phyloP scores from a whole-genome alignment of 2,329 filamentous ascomycete species.

The Fusarium nodosum region DNA sequence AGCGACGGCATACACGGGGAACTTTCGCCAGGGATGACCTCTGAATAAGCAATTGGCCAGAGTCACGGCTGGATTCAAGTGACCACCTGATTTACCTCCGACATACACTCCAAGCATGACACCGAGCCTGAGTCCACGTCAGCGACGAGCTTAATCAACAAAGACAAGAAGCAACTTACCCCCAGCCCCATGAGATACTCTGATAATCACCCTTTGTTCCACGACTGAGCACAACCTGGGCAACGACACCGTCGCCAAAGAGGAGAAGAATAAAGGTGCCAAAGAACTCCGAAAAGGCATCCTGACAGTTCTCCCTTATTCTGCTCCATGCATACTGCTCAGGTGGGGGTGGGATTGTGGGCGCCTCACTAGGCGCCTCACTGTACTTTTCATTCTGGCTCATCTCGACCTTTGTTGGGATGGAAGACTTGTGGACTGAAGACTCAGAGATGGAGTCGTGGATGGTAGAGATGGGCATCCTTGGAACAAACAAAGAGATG shows the following conservation, averaged over 20 bases:
- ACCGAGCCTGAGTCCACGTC: slow-evolving; percentile 62
- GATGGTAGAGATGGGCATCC: slow-evolving; percentile 51
- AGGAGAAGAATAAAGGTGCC: slow-evolving; percentile 76
- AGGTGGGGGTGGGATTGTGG: slow-evolving; percentile 37
- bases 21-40: slow-evolving; percentile 76
- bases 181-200: slow-evolving; percentile 65
- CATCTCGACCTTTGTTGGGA: slow-evolving; percentile 53
- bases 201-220: slow-evolving; percentile 63
- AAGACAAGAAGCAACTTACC: slow-evolving; percentile 53
- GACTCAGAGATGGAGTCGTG: slow-evolving; percentile 54
- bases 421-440: slow-evolving; percentile 52
- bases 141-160: not conserved
- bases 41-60: slow-evolving; percentile 77
- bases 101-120: slow-evolving; percentile 79
- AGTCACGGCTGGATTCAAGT: slow-evolving; percentile 79
- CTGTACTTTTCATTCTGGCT: slow-evolving; percentile 44
- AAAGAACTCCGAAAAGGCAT: slow-evolving; percentile 76
- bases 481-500: not conserved
- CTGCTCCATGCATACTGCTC: slow-evolving; percentile 63
- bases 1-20: slow-evolving; percentile 75
- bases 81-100: slow-evolving; percentile 74
- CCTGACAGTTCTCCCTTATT: slow-evolving; percentile 64
- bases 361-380: slow-evolving; percentile 37
- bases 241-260: slow-evolving; percentile 79
- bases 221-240: slow-evolving; percentile 73